phyloP scores from a whole-genome alignment of 371 early-diverging fungal genomes.

The Mucor irregularis region DNA sequence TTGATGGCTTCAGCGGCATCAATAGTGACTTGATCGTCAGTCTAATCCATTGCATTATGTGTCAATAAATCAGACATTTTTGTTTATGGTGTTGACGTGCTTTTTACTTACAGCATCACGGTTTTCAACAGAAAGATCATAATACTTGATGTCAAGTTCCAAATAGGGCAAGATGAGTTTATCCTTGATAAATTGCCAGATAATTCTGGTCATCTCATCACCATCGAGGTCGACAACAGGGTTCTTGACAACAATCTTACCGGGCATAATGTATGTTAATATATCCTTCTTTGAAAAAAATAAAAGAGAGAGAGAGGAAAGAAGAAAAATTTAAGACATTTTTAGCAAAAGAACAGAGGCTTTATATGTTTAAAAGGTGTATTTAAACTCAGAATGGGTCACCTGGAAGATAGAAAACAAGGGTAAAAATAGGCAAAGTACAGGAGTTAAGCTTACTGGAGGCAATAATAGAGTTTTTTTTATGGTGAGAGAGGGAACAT shows the following conservation, averaged over 20 bases:
- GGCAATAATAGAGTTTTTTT: too few relatives aligned
- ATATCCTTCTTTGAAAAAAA: neutral
- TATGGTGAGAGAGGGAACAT: conserved; percentile 1
- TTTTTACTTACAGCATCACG: conserved; percentile 73
- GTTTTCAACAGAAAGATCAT: conserved; percentile 89
- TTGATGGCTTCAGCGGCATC: conserved; percentile 96
- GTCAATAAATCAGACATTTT: neutral
- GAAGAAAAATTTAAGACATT: neutral
- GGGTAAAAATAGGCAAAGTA: neutral
- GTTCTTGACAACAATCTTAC: conserved; percentile 71
- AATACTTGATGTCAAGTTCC: conserved; percentile 93
- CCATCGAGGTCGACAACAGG: conserved; percentile 95
- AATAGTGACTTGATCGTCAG: conserved; percentile 93
- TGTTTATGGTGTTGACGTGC: neutral
- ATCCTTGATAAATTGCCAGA: conserved; percentile 93
- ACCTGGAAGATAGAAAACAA: conserved; percentile 1
- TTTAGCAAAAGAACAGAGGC: too few relatives aligned
- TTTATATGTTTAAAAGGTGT: neutral
- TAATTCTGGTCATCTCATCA: conserved; percentile 96
- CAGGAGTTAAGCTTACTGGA: too few relatives aligned
- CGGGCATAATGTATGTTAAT: conserved; percentile 9
- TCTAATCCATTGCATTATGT: too few relatives aligned
- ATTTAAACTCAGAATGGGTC: neutral
- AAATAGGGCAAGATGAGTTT: conserved; percentile 92
- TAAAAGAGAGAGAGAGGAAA: conserved; percentile 3